Evolutionary conservation across 2,329 filamentous ascomycete species (phyloP).

Genomic region (Epichloe uncinata): DNA sequence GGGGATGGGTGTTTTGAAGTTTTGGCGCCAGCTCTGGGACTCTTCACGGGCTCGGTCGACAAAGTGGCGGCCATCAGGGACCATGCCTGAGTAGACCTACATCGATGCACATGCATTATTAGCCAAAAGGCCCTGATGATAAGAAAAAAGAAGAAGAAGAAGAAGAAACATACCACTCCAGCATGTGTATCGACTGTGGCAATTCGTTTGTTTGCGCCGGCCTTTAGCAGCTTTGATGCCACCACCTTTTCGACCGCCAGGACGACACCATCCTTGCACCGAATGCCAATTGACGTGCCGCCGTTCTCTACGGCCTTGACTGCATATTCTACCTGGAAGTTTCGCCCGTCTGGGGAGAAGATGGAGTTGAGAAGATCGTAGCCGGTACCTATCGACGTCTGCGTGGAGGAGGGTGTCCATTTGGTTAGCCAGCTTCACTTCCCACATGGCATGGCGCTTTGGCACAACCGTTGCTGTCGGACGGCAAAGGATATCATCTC

Average conservation of each 20-base stretch:
- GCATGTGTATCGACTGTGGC: slow-evolving; percentile 87
- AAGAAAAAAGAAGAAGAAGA: background rate
- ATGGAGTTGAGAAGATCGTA: slow-evolving; percentile 99
- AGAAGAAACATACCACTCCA: slow-evolving; percentile 58
- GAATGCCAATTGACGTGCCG: slow-evolving; percentile 88
- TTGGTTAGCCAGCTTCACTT: slow-evolving; percentile 4
- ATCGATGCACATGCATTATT: background rate
- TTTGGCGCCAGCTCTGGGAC: slow-evolving; percentile 76
- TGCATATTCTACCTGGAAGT: slow-evolving; percentile 98
- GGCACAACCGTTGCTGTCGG: background rate
- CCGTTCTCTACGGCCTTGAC: slow-evolving; percentile 98
- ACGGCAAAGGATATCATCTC: slow-evolving; percentile 6
- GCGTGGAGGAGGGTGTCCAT: slow-evolving; percentile 1
- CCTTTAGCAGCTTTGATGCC: slow-evolving; percentile 87
- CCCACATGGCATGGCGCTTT: background rate
- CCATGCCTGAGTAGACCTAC: slow-evolving; percentile 87
- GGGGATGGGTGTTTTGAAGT: slow-evolving; percentile 90
- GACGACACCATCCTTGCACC: slow-evolving; percentile 94
- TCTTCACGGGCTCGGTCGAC: slow-evolving; percentile 90
- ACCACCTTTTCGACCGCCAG: slow-evolving; percentile 95
- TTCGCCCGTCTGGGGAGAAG: slow-evolving; percentile 96
- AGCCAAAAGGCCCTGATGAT: background rate
- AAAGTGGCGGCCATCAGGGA: slow-evolving; percentile 92
- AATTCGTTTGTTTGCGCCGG: slow-evolving; percentile 93
- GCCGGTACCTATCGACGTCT: slow-evolving; percentile 99